Percentiles rank a stretch among this genome's conserved stretches.
These are phyloP conservation scores for Spathaspora sp. DNA, from an alignment of 1,139 yeast genomes.

Conservation along the genomic window DNA sequence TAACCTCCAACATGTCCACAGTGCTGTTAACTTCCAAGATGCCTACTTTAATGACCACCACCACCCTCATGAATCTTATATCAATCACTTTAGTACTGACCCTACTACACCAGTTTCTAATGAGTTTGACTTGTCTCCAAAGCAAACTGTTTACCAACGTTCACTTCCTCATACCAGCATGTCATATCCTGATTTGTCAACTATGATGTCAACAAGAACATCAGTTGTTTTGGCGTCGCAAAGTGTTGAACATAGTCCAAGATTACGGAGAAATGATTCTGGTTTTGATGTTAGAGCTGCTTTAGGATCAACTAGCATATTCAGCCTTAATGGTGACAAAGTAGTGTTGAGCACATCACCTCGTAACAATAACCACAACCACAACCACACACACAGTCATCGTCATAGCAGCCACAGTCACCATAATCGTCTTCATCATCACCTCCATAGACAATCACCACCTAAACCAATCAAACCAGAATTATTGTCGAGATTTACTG, in stretches of 20 bases:
- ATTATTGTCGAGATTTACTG: constrained; percentile 8
- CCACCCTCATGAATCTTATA: neutral
- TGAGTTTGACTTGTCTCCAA: constrained; percentile 7
- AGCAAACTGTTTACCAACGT: constrained; percentile 3
- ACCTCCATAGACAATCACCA: constrained; percentile 5
- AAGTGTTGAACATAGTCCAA: constrained; percentile 6
- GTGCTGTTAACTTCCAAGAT: neutral
- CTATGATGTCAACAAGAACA: constrained; percentile 4
- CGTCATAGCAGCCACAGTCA: constrained; percentile 1
- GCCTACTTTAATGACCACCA: neutral
- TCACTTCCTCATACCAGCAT: constrained; percentile 3
- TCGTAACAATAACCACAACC: neutral
- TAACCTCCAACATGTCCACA: neutral
- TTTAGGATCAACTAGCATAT: constrained; percentile 1
- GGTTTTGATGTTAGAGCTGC: constrained; percentile 5
- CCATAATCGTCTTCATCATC: constrained; percentile 3
- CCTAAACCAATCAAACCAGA: constrained; percentile 7
- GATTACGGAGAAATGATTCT: constrained; percentile 3
- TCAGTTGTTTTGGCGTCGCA: constrained; percentile 7
- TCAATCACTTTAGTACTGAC: constrained; percentile 5
- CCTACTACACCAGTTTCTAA: constrained; percentile 4
- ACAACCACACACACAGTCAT: neutral
- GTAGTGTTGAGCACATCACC: constrained; percentile 4
- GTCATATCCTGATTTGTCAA: constrained; percentile 6
- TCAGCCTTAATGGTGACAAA: constrained; percentile 1